These are phyloP conservation scores for Boletus semigastroideus DNA, from an alignment of 1,284 basidiomycete genomes.

Conservation along the genomic window DNA sequence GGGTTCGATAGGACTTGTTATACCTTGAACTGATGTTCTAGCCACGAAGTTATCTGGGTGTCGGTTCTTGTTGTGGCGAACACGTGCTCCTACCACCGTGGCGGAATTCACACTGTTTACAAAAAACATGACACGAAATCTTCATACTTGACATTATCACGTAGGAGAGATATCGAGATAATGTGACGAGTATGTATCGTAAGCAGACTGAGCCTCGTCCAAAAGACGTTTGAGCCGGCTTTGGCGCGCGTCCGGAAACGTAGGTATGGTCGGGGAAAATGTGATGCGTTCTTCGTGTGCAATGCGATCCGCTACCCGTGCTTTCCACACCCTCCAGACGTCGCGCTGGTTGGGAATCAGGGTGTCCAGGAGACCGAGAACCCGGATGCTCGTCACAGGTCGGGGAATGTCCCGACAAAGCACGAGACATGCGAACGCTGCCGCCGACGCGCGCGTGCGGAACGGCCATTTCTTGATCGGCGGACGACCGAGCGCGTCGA, in stretches of 20 bases:
- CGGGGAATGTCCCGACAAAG: slow-evolving; percentile 16
- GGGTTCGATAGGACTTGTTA: no score
- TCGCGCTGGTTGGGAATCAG: slow-evolving; percentile 18
- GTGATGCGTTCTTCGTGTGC: slow-evolving; percentile 9
- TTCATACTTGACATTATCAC: neutral
- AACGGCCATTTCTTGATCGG: slow-evolving; percentile 16
- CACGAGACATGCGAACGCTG: slow-evolving; percentile 14
- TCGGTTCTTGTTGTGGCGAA: no score
- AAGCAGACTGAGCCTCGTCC: slow-evolving; percentile 15
- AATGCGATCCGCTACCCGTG: slow-evolving; percentile 20
- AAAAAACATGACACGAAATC: neutral
- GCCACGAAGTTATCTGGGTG: no score
- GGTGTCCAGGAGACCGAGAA: slow-evolving; percentile 11
- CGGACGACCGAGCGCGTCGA: slow-evolving; percentile 9
- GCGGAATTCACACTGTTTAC: neutral
- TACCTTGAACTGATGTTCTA: no score
- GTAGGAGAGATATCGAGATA: neutral
- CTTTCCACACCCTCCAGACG: slow-evolving; percentile 19
- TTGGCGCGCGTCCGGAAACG: slow-evolving; percentile 16
- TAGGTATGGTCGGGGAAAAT: slow-evolving; percentile 21
- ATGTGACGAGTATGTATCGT: neutral
- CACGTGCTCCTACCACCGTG: no score
- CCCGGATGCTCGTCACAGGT: slow-evolving; percentile 11
- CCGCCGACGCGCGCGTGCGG: slow-evolving; percentile 13
- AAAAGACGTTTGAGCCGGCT: slow-evolving; percentile 11